Evolutionary conservation across 805 yeast genomes (phyloP).

Genomic region (Nadsonia fulvescens): DNA sequence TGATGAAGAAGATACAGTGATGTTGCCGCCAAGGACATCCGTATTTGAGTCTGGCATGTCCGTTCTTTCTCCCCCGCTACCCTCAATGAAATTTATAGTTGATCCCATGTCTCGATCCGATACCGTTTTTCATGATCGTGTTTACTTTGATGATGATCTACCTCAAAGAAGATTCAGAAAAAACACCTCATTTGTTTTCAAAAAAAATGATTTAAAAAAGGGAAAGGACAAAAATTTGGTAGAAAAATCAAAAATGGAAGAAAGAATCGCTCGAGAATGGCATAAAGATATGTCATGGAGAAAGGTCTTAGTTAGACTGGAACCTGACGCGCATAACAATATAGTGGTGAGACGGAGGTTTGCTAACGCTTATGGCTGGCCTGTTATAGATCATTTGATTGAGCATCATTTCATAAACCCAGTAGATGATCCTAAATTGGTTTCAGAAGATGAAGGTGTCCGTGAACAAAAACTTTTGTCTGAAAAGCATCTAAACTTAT

Average conservation of each 20-base stretch:
- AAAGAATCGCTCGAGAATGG: conserved; percentile 75
- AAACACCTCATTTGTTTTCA: conserved; percentile 4
- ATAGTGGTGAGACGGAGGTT: conserved; percentile 76
- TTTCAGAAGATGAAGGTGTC: too few species aligned
- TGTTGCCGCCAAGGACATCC: conserved; percentile 32
- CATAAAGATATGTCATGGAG: conserved; percentile 77
- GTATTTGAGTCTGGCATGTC: conserved; percentile 64
- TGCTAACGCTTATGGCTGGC: conserved; percentile 92
- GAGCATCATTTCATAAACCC: conserved; percentile 33
- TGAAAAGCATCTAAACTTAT: too few species aligned
- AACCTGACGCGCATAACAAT: conserved; percentile 92
- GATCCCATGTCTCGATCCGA: conserved; percentile 49
- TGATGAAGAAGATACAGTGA: conserved; percentile 3
- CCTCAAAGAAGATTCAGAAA: conserved; percentile 32
- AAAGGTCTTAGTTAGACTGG: conserved; percentile 67
- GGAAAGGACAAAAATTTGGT: conserved; percentile 8
- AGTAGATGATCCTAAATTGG: too few species aligned
- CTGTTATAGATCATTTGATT: conserved; percentile 69
- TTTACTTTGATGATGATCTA: conserved; percentile 45
- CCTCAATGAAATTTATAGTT: conserved; percentile 44
- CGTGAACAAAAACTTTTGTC: too few species aligned
- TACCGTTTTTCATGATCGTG: conserved; percentile 65
- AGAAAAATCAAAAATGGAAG: conserved; percentile 34
- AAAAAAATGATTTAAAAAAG: conserved; percentile 2
- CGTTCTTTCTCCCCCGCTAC: conserved; percentile 64